A percentile compares a stretch with the other conserved stretches of the same genome.
Conservation (phyloP, 495 filamentous ascomycete species). For the Aspergillus sclerotiicarbonarius region DNA sequence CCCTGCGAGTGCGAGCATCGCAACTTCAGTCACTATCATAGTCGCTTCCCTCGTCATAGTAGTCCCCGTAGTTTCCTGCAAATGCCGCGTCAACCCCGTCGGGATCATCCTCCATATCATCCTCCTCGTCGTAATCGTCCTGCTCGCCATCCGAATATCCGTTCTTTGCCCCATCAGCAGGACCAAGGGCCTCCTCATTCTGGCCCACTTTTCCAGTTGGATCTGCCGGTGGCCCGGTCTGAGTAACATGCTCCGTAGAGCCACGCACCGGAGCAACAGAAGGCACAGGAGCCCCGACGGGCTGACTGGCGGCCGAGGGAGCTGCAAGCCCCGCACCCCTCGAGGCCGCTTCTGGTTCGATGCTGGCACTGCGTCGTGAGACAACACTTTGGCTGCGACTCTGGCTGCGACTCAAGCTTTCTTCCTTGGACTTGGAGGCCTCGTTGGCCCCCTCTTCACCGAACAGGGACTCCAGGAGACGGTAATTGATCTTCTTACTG, state of each 20-base stretch:
- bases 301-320: slow-evolving; percentile 19
- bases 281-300: slow-evolving; percentile 22
- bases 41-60: slow-evolving; percentile 34
- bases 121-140: slow-evolving; percentile 33
- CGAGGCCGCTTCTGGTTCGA: slow-evolving; percentile 27
- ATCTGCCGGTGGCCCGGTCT: slow-evolving; percentile 1
- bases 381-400: slow-evolving; percentile 41
- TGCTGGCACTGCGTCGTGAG: slow-evolving; percentile 39
- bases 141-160: slow-evolving; percentile 16
- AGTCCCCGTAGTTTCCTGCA: slow-evolving; percentile 34
- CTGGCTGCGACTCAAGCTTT: slow-evolving; percentile 34
- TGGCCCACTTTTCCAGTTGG: slow-evolving; percentile 6
- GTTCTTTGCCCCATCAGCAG: slow-evolving; percentile 18
- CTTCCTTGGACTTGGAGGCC: slow-evolving; percentile 30
- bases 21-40: slow-evolving; percentile 33
- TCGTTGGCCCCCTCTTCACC: slow-evolving; percentile 33
- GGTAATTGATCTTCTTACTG: slow-evolving; percentile 84
- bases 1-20: no score
- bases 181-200: slow-evolving; percentile 22
- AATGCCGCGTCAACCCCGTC: slow-evolving; percentile 43
- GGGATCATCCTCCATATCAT: slow-evolving; percentile 30
- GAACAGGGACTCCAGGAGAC: slow-evolving; percentile 54
- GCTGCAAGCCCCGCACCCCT: slow-evolving; percentile 22
- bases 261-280: slow-evolving; percentile 13
- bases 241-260: slow-evolving; percentile 9